Conservation (phyloP, 2,329 filamentous ascomycete species). For the Basipetospora chlamydospora region DNA sequence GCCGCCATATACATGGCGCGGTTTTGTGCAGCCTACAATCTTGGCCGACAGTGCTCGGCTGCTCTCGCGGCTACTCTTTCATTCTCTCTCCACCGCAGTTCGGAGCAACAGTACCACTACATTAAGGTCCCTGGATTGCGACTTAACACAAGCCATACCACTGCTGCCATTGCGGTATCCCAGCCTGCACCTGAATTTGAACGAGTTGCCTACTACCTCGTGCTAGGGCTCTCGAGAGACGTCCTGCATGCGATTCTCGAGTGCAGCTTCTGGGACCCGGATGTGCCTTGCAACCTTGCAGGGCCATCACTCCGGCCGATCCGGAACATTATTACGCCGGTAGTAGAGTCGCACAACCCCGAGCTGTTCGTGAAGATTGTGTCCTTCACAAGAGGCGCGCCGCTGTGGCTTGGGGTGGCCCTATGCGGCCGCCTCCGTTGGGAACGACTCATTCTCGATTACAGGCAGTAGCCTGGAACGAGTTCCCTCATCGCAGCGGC, state of each 20-base stretch:
- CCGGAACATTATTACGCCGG: not conserved
- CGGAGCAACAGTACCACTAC: too few relatives aligned
- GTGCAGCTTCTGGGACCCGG: not conserved
- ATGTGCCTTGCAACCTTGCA: not conserved
- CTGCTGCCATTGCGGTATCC: not conserved
- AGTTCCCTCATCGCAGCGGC: too few relatives aligned
- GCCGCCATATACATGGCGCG: not conserved
- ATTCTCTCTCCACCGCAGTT: not conserved
- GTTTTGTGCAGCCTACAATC: not conserved
- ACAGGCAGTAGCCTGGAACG: too few relatives aligned
- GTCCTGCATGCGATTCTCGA: not conserved
- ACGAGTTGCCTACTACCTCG: not conserved
- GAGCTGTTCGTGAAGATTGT: not conserved
- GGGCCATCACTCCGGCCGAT: not conserved
- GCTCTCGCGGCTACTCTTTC: not conserved
- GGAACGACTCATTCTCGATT: too few relatives aligned
- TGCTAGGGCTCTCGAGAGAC: not conserved
- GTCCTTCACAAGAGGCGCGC: not conserved
- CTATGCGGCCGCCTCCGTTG: not conserved
- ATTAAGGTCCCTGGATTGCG: too few relatives aligned
- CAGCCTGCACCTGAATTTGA: not conserved
- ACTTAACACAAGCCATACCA: not conserved
- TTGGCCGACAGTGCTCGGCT: not conserved
- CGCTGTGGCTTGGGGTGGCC: not conserved
- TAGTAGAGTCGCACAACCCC: not conserved